Base-by-base conservation (phyloP, 768 basidiomycete genomes). In the Pleurotus cornucopiae region DNA sequence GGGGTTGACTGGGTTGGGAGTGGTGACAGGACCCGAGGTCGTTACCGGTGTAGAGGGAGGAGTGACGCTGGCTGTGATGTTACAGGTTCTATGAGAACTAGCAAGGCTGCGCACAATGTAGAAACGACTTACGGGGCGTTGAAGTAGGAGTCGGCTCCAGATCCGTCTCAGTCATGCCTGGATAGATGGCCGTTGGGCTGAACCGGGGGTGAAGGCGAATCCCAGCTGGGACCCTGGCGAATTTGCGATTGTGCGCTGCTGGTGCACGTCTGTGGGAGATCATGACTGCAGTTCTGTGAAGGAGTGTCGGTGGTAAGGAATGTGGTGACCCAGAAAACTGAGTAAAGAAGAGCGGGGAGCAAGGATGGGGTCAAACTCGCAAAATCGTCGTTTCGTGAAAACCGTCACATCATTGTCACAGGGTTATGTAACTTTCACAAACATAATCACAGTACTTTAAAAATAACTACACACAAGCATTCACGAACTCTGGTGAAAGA, bases 221-320 rank as follows among this genome's bases (percentile, higher is more conserved):
- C 37, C 51, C 51, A 38, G 38, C 51, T 39, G 51, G 51, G 41
- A 39, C 34, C 38, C 51, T 39, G 38, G 51, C 51, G 14, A 52
- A 52, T 39, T 52, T 52, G 51, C 26, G 51, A 40, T 37, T 52
- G 38, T 52, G 51, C 6, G 41, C 51, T 14, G 34, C 30, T 13
- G 48, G 26, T 12, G 38, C 26, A 18, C 51, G 51, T 40, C 25
- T 39, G 38, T 52, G 51, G 7, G 41, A 41, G 41, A 39, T 39
- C 51, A 52, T 52, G 51, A 18, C 23, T n/a, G n/a, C 30, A 5
- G 37, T 18, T n/a, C 34, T 49, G 51, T 13, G 41, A 52, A 52
- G 23, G 51, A 52, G 26, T 12, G 51, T 52, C 14, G 51, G 16
- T 41, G 20, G n/a, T 37, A 52, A 52, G n/a, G 51, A 52, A 37